Percentiles rank a stretch among this genome's conserved stretches.
Evolutionary conservation across 371 early-diverging fungal genomes (phyloP).

Genomic region (Haplosporangium sp.): DNA sequence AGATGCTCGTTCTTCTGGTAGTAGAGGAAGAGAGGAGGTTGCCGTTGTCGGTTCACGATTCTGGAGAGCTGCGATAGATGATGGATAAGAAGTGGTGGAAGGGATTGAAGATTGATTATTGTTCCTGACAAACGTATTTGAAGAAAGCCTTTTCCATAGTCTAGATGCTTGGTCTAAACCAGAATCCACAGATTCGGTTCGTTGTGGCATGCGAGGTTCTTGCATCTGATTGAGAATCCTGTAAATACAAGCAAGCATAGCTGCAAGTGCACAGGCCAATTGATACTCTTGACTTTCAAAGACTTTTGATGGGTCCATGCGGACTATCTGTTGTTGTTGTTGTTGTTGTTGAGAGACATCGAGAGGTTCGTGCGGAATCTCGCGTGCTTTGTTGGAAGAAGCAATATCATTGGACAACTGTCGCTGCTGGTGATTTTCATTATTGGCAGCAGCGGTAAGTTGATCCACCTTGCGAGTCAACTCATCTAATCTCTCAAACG

Average conservation of each 20-base stretch:
- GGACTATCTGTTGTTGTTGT: slow-evolving; percentile 5
- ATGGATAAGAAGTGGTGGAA: not conserved
- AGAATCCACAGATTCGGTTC: slow-evolving; percentile 49
- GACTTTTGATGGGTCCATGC: slow-evolving; percentile 24
- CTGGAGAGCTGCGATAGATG: not conserved
- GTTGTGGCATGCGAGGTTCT: slow-evolving; percentile 9
- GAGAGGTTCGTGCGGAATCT: slow-evolving; percentile 18
- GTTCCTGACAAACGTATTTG: slow-evolving; percentile 35
- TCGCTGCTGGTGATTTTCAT: slow-evolving; percentile 6
- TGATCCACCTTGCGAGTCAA: slow-evolving; percentile 51
- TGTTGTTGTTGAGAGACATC: slow-evolving; percentile 14
- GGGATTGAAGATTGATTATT: not conserved
- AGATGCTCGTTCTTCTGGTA: slow-evolving; percentile 15
- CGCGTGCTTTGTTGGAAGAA: not conserved
- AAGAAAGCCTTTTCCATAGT: slow-evolving; percentile 52
- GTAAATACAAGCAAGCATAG: slow-evolving; percentile 47
- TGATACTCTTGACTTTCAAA: slow-evolving; percentile 56
- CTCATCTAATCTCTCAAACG: slow-evolving; percentile 43
- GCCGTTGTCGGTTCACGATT: slow-evolving; percentile 1
- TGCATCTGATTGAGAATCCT: slow-evolving; percentile 43
- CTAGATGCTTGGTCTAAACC: slow-evolving; percentile 49
- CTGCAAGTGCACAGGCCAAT: slow-evolving; percentile 52
- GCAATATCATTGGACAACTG: not conserved
- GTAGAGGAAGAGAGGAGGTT: slow-evolving; percentile 9
- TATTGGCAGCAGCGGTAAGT: slow-evolving; percentile 25